phyloP scores from a whole-genome alignment of 2,329 filamentous ascomycete genomes.

The Lecanicillium sp. region DNA sequence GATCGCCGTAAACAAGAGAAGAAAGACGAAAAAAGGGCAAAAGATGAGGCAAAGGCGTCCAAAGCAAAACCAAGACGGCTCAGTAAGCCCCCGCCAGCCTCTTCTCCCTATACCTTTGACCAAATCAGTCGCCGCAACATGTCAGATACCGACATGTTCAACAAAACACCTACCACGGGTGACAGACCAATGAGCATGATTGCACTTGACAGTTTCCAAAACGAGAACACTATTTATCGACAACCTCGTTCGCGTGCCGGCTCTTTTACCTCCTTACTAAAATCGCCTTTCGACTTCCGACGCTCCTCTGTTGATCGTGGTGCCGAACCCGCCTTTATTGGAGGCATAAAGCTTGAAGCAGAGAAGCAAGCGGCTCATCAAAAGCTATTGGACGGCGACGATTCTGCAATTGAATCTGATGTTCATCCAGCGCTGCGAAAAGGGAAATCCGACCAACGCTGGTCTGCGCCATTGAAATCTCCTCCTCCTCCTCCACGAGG shows the following conservation, averaged over 20 bases:
- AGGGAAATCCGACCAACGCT: constrained; percentile 15
- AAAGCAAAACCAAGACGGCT: constrained; percentile 23
- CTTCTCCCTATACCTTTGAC: constrained; percentile 10
- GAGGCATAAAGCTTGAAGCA: constrained; percentile 31
- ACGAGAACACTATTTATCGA: constrained; percentile 10
- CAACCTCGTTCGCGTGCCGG: constrained; percentile 24
- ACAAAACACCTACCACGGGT: background rate
- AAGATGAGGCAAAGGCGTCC: constrained; percentile 25
- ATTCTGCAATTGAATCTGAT: constrained; percentile 16
- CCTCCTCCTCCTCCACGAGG: constrained; percentile 11
- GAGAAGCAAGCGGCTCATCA: constrained; percentile 26
- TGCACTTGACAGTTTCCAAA: constrained; percentile 6
- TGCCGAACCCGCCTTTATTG: constrained; percentile 28
- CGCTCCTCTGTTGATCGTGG: constrained; percentile 23
- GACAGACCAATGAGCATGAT: constrained; percentile 6
- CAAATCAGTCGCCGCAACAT: constrained; percentile 9
- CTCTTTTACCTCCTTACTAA: constrained; percentile 28
- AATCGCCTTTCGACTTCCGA: constrained; percentile 24
- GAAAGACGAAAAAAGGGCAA: constrained; percentile 35
- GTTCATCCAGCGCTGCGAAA: constrained; percentile 27
- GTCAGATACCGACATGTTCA: constrained; percentile 11
- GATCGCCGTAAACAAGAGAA: constrained; percentile 45
- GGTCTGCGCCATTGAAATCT: constrained; percentile 19
- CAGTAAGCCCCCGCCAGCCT: constrained; percentile 23
- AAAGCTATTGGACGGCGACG: constrained; percentile 17